Evolutionary conservation across 1,284 basidiomycete species (phyloP).

Genomic region (Bondarzewia mesenterica): DNA sequence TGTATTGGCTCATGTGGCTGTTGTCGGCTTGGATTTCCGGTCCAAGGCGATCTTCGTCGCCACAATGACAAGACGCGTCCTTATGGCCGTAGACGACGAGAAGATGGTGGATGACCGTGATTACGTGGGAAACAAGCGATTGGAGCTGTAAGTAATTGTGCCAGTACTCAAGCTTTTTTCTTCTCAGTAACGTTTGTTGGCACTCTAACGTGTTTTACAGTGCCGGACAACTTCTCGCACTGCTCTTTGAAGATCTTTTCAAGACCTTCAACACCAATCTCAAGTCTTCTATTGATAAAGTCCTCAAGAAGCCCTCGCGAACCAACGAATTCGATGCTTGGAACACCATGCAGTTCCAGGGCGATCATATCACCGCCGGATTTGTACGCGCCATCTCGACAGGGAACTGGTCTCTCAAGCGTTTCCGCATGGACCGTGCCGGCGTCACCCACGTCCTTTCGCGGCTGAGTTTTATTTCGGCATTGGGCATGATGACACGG

Average conservation of each 20-base stretch:
- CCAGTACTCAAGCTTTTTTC: neutral
- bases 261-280: conserved; percentile 98
- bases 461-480: conserved; percentile 93
- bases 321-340: conserved; percentile 95
- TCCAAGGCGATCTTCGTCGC: conserved; percentile 97
- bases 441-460: conserved; percentile 98
- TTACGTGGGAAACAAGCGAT: conserved; percentile 98
- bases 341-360: conserved; percentile 89
- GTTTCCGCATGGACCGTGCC: conserved; percentile 99
- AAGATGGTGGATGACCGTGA: conserved; percentile 98
- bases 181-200: neutral
- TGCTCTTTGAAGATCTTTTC: conserved; percentile 97
- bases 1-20: conserved; percentile 94
- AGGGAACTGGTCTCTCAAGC: conserved; percentile 98
- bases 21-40: conserved; percentile 85
- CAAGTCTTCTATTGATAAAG: conserved; percentile 95
- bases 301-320: conserved; percentile 93
- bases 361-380: conserved; percentile 92
- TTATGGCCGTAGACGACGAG: conserved; percentile 95
- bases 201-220: conserved; percentile 29
- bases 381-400: conserved; percentile 98
- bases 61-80: conserved; percentile 93
- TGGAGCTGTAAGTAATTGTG: conserved; percentile 74
- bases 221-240: conserved; percentile 91
- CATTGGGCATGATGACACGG: conserved; percentile 99